Percentiles rank a stretch among this genome's conserved stretches.
These are phyloP conservation scores for Pestalotiopsis sp. DNA, from an alignment of 2,329 filamentous ascomycete genomes.

Conservation along the genomic window DNA sequence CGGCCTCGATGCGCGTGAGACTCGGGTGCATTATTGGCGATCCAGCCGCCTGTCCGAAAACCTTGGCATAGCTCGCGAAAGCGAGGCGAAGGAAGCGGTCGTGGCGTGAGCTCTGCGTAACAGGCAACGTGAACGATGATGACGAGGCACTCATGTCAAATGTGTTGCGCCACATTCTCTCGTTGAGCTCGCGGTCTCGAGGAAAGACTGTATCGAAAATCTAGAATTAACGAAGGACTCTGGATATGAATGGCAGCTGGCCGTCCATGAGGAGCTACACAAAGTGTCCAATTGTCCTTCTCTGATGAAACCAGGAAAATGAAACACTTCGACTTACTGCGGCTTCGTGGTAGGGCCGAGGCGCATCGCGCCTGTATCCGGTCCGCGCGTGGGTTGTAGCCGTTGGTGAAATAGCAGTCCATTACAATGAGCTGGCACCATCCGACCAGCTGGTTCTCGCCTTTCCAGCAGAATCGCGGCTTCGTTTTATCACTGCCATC, in stretches of 20 bases:
- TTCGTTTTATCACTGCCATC: background rate
- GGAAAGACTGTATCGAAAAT: background rate
- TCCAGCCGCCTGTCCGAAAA: background rate
- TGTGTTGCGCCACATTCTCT: constrained; percentile 5
- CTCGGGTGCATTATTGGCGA: constrained; percentile 5
- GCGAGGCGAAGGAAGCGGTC: constrained; percentile 5
- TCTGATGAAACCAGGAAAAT: background rate
- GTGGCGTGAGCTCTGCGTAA: background rate
- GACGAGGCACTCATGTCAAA: background rate
- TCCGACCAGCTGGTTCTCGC: background rate
- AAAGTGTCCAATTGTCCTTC: background rate
- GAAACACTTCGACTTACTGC: background rate
- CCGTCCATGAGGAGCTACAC: background rate
- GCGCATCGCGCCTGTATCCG: constrained; percentile 10
- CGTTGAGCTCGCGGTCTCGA: constrained; percentile 3
- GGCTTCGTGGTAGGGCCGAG: constrained; percentile 5
- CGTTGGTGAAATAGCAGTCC: constrained; percentile 12
- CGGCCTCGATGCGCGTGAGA: constrained; percentile 1
- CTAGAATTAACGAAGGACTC: background rate
- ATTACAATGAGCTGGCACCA: constrained; percentile 13
- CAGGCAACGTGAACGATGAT: background rate
- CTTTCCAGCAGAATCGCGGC: background rate
- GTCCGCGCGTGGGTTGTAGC: constrained; percentile 5
- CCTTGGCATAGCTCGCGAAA: constrained; percentile 1
- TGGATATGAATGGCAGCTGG: background rate